Evolutionary conservation across 345 rosid species (phyloP), one percentile per base, ranked within the genome.

Genomic region (Sisymbrium altissimum): DNA sequence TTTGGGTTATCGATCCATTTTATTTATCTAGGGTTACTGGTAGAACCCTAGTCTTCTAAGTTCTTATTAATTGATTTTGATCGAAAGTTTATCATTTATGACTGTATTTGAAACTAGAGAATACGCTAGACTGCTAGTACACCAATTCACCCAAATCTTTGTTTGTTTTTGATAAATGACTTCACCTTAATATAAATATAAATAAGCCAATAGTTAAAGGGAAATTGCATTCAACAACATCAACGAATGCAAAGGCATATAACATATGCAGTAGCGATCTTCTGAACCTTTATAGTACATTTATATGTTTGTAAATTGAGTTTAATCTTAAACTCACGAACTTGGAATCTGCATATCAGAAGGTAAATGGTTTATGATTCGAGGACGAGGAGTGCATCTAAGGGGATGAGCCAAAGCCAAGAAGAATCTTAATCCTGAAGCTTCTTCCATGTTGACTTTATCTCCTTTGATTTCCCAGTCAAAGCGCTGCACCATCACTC

Each of bases 401-500:
- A 43, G 48, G 17, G 48, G 48, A 43, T 43, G 18, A 43, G 48
- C 48, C 48, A 43, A 43, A n/a, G 48, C 17, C 0, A 7, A 14
- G 18, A 43, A 43, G 18, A 43, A 43, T 43, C 48, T 43, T 6
- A 43, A n/a, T 5, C 48, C 48, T 4, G 17, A n/a, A 43, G 48
- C 18, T 43, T 43, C 48, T 43, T 43, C 18, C 48, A 43, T 14
- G 48, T n/a, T 43, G 48, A 43, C 48, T 50, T 13, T 53, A 55
- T 55, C 60, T 29, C 63, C 43, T 9, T 33, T 36, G 23, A 57
- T 57, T 10, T 57, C 43, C 63, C 63, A 57, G 29, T 57, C 63
- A 57, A 57, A 57, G 43, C 27, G 9, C 43, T 57, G 63, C 63
- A 57, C 63, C 63, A 57, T 57, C 43, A 57, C 63, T 57, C 63